Conservation (phyloP, 1,139 yeast genomes). For the Pichia sp. region DNA sequence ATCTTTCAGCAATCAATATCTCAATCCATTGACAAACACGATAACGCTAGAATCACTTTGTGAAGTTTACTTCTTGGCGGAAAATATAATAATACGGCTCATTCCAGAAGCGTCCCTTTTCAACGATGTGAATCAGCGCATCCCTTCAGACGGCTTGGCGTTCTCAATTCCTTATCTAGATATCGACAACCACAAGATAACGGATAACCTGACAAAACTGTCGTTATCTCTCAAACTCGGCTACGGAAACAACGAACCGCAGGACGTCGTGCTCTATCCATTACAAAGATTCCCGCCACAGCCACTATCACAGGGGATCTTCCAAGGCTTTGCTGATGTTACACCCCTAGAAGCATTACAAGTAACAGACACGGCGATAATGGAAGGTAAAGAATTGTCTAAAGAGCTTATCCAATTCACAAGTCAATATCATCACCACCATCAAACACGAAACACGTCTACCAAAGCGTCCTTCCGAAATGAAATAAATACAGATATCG, state of each 20-base stretch:
- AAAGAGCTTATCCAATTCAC: slow-evolving; percentile 2
- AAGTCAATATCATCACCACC: background rate
- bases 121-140: background rate
- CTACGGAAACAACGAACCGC: background rate
- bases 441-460: too few species aligned
- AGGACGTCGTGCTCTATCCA: slow-evolving; percentile 13
- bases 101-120: slow-evolving; percentile 10
- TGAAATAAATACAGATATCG: too few species aligned
- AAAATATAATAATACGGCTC: slow-evolving; percentile 12
- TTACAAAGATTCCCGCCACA: slow-evolving; percentile 21
- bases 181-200: slow-evolving; percentile 11
- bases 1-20: slow-evolving; percentile 4
- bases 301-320: slow-evolving; percentile 17
- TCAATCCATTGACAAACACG: slow-evolving; percentile 11
- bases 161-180: slow-evolving; percentile 15
- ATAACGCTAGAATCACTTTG: slow-evolving; percentile 15
- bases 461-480: too few species aligned
- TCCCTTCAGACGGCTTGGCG: slow-evolving; percentile 15
- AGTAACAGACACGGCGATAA: slow-evolving; percentile 12
- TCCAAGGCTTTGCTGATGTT: slow-evolving; percentile 14
- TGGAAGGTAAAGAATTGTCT: slow-evolving; percentile 15
- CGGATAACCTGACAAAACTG: slow-evolving; percentile 20
- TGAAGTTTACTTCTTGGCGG: slow-evolving; percentile 19
- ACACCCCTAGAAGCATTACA: slow-evolving; percentile 20
- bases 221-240: slow-evolving; percentile 5